Evolutionary conservation across 768 basidiomycete genomes (phyloP).

Genomic region (Collybia nuda): DNA sequence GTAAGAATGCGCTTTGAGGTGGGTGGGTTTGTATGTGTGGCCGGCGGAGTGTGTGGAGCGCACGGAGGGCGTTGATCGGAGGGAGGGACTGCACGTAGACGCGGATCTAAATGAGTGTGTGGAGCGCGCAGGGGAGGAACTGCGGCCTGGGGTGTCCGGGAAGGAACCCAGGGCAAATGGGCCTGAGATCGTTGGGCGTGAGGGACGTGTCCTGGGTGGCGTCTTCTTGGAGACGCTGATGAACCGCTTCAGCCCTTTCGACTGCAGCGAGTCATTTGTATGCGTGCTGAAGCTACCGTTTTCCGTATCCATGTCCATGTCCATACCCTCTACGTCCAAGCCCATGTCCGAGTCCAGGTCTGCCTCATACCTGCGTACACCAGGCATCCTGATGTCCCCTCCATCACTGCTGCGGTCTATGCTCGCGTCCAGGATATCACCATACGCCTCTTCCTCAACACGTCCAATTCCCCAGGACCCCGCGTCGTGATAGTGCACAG

Average conservation of each 20-base stretch:
- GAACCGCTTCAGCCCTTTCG: constrained; percentile 32
- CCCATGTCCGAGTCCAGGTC: constrained; percentile 7
- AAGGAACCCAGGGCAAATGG: constrained; percentile 43
- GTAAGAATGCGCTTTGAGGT: constrained; percentile 9
- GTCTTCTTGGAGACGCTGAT: constrained; percentile 27
- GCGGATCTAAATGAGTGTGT: constrained; percentile 7
- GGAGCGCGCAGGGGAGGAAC: constrained; percentile 7
- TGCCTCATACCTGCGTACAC: constrained; percentile 3
- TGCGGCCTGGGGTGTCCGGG: constrained; percentile 12
- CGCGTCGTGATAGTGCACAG: constrained; percentile 44
- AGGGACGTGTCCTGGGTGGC: constrained; percentile 8
- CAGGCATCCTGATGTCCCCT: background rate
- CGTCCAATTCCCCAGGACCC: background rate
- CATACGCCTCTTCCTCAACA: constrained; percentile 15
- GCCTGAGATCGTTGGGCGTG: constrained; percentile 40
- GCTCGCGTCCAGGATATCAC: background rate
- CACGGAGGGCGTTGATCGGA: constrained; percentile 14
- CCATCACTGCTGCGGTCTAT: background rate
- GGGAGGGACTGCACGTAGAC: background rate
- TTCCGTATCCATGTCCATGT: constrained; percentile 32
- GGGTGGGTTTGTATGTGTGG: background rate
- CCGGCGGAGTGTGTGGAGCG: constrained; percentile 6
- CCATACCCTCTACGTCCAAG: constrained; percentile 15
- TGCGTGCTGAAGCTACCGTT: constrained; percentile 1
- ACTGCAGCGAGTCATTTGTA: background rate